These are phyloP conservation scores for Colletotrichum sp. DNA, from an alignment of 2,329 filamentous ascomycete species.

Conservation along the genomic window DNA sequence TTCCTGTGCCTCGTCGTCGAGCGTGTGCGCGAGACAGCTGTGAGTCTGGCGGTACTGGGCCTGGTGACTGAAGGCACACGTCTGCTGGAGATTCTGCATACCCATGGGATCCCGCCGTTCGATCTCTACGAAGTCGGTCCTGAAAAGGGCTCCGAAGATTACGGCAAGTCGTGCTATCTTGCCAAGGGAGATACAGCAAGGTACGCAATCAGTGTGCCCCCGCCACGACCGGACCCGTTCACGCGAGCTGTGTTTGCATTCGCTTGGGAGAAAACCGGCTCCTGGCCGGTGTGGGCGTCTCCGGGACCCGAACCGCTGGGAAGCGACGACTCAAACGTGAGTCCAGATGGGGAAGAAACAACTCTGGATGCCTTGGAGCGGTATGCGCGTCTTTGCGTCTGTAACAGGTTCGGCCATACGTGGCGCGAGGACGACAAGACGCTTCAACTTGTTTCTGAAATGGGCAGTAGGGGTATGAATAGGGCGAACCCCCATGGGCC, in stretches of 20 bases:
- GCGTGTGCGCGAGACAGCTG: neutral
- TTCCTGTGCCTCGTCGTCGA: neutral
- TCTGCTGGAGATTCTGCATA: neutral
- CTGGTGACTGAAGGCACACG: neutral
- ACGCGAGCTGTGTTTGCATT: neutral
- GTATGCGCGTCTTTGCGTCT: neutral
- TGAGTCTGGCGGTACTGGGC: neutral
- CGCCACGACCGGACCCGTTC: neutral
- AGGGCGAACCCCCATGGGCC: constrained; percentile 3
- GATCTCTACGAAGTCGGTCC: neutral
- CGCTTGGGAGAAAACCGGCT: neutral
- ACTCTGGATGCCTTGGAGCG: neutral
- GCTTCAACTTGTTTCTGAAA: neutral
- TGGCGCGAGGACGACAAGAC: neutral
- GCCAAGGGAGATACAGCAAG: neutral
- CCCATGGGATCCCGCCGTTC: neutral
- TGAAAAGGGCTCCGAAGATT: neutral
- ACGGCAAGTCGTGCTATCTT: neutral
- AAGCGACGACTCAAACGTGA: neutral
- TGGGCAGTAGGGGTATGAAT: neutral
- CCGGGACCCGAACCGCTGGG: neutral
- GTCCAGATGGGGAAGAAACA: neutral
- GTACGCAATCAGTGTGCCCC: neutral
- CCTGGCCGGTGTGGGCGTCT: neutral
- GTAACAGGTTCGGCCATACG: neutral